Evolutionary conservation across 495 filamentous ascomycete species (phyloP).

Genomic region (Talaromyces borbonicus): DNA sequence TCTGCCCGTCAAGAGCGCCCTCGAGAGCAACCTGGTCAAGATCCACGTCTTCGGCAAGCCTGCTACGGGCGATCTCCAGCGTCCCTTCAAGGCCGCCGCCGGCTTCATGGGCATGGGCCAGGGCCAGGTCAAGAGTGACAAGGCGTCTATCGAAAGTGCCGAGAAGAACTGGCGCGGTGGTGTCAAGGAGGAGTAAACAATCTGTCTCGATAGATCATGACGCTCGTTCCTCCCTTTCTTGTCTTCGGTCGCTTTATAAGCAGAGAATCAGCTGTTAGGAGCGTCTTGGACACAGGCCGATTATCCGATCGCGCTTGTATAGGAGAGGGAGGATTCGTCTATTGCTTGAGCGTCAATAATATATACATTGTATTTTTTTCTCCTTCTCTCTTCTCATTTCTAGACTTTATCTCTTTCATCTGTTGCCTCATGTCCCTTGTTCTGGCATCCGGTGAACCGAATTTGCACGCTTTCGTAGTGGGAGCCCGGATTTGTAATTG

Average conservation of each 20-base stretch:
- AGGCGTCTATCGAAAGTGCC: conserved; percentile 84
- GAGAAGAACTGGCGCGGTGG: conserved; percentile 80
- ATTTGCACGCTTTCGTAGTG: no score
- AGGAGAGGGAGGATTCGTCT: no score
- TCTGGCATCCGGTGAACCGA: no score
- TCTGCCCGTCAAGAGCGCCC: conserved; percentile 89
- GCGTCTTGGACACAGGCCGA: no score
- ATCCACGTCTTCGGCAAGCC: conserved; percentile 86
- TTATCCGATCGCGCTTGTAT: no score
- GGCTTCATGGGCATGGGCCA: conserved; percentile 69
- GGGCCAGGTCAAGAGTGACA: conserved; percentile 79
- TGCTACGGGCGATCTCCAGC: conserved; percentile 83
- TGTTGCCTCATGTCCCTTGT: no score
- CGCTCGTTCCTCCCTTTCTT: background rate
- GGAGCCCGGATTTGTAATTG: no score
- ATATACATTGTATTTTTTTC: no score
- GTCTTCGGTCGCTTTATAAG: background rate
- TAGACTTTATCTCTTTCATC: no score
- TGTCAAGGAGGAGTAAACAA: conserved; percentile 81
- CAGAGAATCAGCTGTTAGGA: background rate
- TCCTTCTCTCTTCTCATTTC: no score
- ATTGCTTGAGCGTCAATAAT: no score
- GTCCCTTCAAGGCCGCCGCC: conserved; percentile 81
- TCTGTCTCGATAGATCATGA: no score
- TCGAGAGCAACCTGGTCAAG: conserved; percentile 92